Conservation (phyloP, 768 basidiomycete species). For the Lenzites betulinus region DNA sequence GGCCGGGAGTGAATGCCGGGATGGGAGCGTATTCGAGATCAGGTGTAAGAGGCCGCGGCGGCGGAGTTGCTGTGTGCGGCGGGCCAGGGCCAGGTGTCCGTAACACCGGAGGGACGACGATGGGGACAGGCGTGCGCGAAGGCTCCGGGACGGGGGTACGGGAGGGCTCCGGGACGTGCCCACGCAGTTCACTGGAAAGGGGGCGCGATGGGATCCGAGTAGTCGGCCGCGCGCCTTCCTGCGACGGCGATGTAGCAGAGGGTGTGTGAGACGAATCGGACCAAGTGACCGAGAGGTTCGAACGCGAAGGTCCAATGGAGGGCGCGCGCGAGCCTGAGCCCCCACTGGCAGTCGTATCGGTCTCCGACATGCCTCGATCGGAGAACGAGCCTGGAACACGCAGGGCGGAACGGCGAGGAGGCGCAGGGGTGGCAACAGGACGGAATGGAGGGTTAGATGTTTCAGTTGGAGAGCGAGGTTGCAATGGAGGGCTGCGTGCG, state of each 20-base stretch:
- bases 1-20: no score
- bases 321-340: constrained; percentile 1
- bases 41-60: constrained; percentile 17
- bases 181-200: neutral
- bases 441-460: neutral
- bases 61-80: neutral
- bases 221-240: constrained; percentile 8
- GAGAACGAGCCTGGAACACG: constrained; percentile 30
- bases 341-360: constrained; percentile 16
- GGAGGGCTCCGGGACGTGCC: no score
- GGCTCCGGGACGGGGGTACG: neutral
- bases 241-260: constrained; percentile 16
- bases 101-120: neutral
- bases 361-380: constrained; percentile 24
- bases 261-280: constrained; percentile 10
- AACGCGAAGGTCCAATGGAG: neutral
- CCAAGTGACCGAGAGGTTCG: neutral
- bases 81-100: neutral
- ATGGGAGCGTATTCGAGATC: constrained; percentile 33
- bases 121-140: neutral
- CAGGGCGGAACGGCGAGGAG: constrained; percentile 25
- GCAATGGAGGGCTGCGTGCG: constrained; percentile 19
- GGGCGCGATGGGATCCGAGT: neutral
- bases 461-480: constrained; percentile 8
- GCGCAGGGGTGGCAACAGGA: constrained; percentile 1